These are phyloP conservation scores for Sphagnum tenellum DNA, from an alignment of 225 moss, liverwort and hornwort genomes.

Conservation along the genomic window DNA sequence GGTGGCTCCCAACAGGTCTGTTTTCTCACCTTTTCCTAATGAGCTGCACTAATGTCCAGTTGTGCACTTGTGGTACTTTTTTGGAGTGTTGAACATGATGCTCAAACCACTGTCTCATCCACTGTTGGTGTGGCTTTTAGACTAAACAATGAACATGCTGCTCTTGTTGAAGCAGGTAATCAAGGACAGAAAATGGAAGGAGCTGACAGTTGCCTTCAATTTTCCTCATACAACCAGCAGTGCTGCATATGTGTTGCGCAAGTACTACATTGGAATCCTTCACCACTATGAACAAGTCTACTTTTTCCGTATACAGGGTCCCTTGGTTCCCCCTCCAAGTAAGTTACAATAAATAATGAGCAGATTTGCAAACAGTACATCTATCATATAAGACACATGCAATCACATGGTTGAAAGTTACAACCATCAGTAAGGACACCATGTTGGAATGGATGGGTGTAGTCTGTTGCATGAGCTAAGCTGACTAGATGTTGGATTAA, in stretches of 20 bases:
- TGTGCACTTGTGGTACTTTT: not conserved
- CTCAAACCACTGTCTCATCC: too few relatives aligned
- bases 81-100: too few relatives aligned
- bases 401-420: not conserved
- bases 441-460: too few relatives aligned
- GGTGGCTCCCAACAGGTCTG: constrained; percentile 84
- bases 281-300: constrained; percentile 85
- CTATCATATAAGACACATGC: not conserved
- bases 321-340: constrained; percentile 59
- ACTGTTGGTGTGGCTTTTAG: too few relatives aligned
- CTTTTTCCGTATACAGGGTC: constrained; percentile 56
- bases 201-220: constrained; percentile 57
- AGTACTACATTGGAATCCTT: constrained; percentile 66
- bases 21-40: not conserved
- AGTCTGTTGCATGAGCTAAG: too few relatives aligned
- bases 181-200: constrained; percentile 85
- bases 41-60: not conserved
- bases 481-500: too few relatives aligned
- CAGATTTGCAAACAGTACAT: not conserved
- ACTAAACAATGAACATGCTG: not conserved
- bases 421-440: too few relatives aligned
- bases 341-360: constrained; percentile 1
- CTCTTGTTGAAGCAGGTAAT: constrained; percentile 45
- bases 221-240: constrained; percentile 68
- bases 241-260: constrained; percentile 78